phyloP scores from a whole-genome alignment of 2,329 filamentous ascomycete genomes.

The Helminthosporium solani region DNA sequence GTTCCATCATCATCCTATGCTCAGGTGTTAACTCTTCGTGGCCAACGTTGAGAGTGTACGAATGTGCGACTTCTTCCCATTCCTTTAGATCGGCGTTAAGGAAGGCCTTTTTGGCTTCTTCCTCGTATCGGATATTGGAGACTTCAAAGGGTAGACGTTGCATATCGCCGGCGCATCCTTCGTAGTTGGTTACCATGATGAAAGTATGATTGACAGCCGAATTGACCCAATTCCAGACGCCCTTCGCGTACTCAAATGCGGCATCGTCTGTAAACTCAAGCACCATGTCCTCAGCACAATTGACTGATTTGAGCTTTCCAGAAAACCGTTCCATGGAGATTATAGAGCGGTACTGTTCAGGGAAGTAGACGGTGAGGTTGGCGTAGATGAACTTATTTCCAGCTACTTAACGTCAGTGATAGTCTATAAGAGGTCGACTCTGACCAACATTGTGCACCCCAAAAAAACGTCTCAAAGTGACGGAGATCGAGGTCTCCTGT shows the following conservation, averaged over 20 bases:
- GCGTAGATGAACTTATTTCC: slow-evolving; percentile 12
- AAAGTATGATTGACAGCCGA: slow-evolving; percentile 16
- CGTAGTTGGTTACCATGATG: slow-evolving; percentile 20
- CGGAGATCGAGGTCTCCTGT: slow-evolving; percentile 15
- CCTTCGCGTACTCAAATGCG: slow-evolving; percentile 16
- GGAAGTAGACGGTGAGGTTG: slow-evolving; percentile 20
- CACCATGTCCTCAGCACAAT: slow-evolving; percentile 17
- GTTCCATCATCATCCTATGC: slow-evolving; percentile 11
- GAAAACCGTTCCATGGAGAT: slow-evolving; percentile 23
- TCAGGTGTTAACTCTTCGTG: slow-evolving; percentile 9
- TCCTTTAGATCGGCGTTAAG: slow-evolving; percentile 12
- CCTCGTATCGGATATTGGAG: slow-evolving; percentile 16
- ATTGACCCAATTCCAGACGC: slow-evolving; percentile 24
- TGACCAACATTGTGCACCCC: slow-evolving; percentile 13
- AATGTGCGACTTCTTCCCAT: slow-evolving; percentile 21
- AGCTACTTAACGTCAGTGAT: slow-evolving; percentile 5
- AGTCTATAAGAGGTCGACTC: background rate
- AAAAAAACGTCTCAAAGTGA: slow-evolving; percentile 15
- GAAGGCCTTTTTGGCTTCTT: slow-evolving; percentile 10
- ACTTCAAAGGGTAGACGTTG: slow-evolving; percentile 18
- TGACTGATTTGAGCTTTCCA: slow-evolving; percentile 16
- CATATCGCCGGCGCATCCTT: slow-evolving; percentile 14
- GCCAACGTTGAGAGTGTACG: slow-evolving; percentile 17
- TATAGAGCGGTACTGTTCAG: slow-evolving; percentile 14
- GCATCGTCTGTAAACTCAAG: slow-evolving; percentile 18